phyloP scores from a whole-genome alignment of 2,329 filamentous ascomycete genomes.

The Neocucurbitaria cava region DNA sequence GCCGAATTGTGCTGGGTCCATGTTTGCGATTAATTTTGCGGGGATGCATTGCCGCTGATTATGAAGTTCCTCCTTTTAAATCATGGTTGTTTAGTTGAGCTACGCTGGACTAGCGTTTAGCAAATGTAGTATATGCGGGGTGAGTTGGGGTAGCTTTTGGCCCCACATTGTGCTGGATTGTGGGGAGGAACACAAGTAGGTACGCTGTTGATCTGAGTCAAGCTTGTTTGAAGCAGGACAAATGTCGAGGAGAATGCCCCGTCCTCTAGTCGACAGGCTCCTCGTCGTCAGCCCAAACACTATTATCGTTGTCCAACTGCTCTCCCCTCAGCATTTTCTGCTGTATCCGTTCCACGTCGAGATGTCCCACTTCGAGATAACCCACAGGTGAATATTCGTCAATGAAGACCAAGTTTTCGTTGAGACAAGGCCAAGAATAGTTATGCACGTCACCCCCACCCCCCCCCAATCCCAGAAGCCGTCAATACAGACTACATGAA shows the following conservation, averaged over 20 bases:
- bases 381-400: background rate
- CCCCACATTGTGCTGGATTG: constrained; percentile 6
- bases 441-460: background rate
- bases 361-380: background rate
- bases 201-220: background rate
- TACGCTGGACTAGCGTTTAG: background rate
- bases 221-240: too few species aligned
- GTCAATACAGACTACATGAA: constrained; percentile 9
- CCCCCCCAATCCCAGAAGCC: constrained; percentile 6
- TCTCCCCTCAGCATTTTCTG: background rate
- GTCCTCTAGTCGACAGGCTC: background rate
- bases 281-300: background rate
- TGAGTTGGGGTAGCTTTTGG: constrained; percentile 7
- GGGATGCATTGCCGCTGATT: background rate
- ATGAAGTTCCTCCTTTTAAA: background rate
- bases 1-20: constrained; percentile 34
- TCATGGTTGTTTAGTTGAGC: background rate
- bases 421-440: constrained; percentile 4
- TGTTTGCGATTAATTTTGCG: background rate
- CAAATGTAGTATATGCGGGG: constrained; percentile 5
- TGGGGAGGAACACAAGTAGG: constrained; percentile 1
- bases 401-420: constrained; percentile 10
- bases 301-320: too few species aligned
- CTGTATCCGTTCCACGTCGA: background rate
- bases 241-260: background rate